These are phyloP conservation scores for Starmerella davenportii DNA, from an alignment of 805 yeast species.

Conservation along the genomic window DNA sequence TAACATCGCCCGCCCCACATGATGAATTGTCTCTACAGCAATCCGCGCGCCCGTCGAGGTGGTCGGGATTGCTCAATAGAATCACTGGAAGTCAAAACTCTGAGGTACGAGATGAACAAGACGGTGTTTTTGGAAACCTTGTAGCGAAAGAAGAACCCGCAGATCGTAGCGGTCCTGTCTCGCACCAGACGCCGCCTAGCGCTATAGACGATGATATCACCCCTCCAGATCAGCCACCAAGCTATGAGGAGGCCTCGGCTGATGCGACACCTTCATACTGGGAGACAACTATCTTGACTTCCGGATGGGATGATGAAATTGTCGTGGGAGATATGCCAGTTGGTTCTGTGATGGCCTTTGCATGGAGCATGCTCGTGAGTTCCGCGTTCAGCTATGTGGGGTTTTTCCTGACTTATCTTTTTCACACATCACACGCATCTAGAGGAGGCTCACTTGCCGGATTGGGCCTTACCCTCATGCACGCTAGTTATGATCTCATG, in stretches of 20 bases:
- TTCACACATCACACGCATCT: constrained; percentile 95
- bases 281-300: constrained; percentile 72
- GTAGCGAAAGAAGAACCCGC: constrained; percentile 68
- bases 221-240: constrained; percentile 49
- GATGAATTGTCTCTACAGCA: not conserved
- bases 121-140: constrained; percentile 85
- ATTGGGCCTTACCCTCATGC: constrained; percentile 63
- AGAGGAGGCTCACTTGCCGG: constrained; percentile 91
- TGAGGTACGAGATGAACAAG: constrained; percentile 24
- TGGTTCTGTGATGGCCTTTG: constrained; percentile 70
- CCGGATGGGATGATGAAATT: constrained; percentile 66
- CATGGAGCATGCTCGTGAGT: constrained; percentile 80
- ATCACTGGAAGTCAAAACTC: constrained; percentile 1
- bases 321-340: constrained; percentile 92
- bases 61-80: constrained; percentile 7
- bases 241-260: constrained; percentile 87
- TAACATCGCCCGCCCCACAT: too few species aligned
- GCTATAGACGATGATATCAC: constrained; percentile 16
- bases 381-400: constrained; percentile 90
- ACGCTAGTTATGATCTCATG: constrained; percentile 43
- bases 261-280: constrained; percentile 94
- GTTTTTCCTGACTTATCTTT: constrained; percentile 68
- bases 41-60: constrained; percentile 1
- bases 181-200: constrained; percentile 10
- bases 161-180: not conserved